Evolutionary conservation across 768 basidiomycete species (phyloP), one percentile per base, ranked within the genome.

Genomic region (Amanita subjunquillea): DNA sequence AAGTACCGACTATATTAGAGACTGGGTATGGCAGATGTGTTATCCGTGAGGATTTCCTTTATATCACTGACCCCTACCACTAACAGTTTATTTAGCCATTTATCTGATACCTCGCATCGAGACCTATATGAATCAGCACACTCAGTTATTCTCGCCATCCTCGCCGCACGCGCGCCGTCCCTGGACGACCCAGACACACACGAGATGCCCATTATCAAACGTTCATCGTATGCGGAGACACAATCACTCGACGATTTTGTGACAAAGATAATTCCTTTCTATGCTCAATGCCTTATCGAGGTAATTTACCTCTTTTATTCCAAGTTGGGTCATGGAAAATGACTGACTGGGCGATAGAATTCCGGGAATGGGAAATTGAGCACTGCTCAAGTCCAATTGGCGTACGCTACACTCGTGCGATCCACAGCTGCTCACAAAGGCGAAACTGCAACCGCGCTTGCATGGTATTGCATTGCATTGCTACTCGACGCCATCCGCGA

Each of bases 91-190:
- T 41, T 39, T 58, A 90, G 88, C 15, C 77, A 85, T 61, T 71
- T 91, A 27, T 73, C 69, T 50, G 75, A 82, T 53, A 58, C 80
- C 13, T 63, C 69, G 4, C 72, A 87, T 57, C 80, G 85, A 32
- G 86, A 91, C 57, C 80, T 80, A n/a, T 93, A 82, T 59, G 91
- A 94, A 63, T 85, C 88, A 0, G 82, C 90, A 1, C 91, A 93
- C 63, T 92, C 91, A 7, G 87, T 88, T 25, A 68, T 93, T 34
- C 70, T 94, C 12, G 75, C 90, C 3, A 72, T 90, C 38, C 84
- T 91, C 60, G 76, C 85, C 8, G 72, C 79, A 27, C 74, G 77
- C 58, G 15, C 25, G 6, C n/a, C 9, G 10, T 77, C 80, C 0
- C 73, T 78, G 55, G 66, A 17, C 13, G 17, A 27, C 3, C 30